These are phyloP conservation scores for Spatholobus suberectus DNA, from an alignment of 306 rosid genomes.

Conservation along the genomic window DNA sequence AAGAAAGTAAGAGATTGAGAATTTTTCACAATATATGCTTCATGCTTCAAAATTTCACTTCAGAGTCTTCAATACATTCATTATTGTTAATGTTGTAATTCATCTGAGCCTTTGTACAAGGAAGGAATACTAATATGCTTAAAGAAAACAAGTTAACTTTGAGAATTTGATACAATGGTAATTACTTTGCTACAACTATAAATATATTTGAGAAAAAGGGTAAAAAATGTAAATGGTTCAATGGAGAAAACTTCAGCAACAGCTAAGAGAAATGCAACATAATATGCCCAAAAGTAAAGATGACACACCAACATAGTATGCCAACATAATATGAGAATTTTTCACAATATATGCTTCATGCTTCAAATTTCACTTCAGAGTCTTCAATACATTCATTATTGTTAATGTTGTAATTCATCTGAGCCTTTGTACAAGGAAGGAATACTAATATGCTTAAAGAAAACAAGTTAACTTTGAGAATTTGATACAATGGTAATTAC, in stretches of 20 bases:
- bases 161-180: background rate
- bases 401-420: background rate
- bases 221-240: background rate
- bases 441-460: too few species aligned
- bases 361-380: background rate
- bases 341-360: background rate
- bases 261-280: background rate
- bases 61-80: background rate
- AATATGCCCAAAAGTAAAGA: background rate
- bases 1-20: background rate
- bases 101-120: background rate
- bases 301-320: too few species aligned
- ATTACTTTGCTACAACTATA: background rate
- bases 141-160: background rate
- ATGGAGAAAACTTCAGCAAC: background rate
- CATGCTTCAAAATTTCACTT: constrained; percentile 7
- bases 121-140: too few species aligned
- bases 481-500: background rate
- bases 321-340: too few species aligned
- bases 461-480: background rate
- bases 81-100: background rate
- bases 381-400: background rate
- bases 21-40: background rate
- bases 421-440: background rate
- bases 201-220: background rate